A percentile compares a stretch with the other conserved stretches of the same genome.
These are phyloP conservation scores for Teratosphaeria nubilosa DNA, from an alignment of 2,329 filamentous ascomycete genomes.

Conservation along the genomic window DNA sequence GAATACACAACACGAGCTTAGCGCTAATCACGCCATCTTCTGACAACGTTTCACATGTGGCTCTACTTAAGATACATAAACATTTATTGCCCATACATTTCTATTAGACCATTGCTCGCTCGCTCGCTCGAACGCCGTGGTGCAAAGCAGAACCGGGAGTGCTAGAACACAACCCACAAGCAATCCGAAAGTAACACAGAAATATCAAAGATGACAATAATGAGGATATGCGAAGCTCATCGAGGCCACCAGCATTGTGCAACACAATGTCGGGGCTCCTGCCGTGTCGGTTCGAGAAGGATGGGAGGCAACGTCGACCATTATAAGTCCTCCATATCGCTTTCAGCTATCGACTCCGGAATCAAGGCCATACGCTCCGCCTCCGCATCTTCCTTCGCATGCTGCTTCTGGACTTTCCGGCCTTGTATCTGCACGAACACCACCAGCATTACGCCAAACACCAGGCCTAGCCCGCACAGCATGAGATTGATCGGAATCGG, in stretches of 20 bases:
- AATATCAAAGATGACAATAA: not conserved
- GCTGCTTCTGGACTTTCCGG: conserved; percentile 28
- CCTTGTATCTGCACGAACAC: conserved; percentile 46
- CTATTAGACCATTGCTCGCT: not conserved
- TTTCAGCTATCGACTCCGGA: conserved; percentile 21
- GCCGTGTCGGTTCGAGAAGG: not conserved
- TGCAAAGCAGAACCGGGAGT: not conserved
- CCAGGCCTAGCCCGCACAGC: conserved; percentile 50
- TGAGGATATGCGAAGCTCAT: not conserved
- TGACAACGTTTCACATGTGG: not conserved
- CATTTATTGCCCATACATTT: not conserved
- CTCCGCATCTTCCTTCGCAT: conserved; percentile 32
- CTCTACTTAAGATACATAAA: not conserved
- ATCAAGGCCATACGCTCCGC: conserved; percentile 16
- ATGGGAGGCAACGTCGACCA: not conserved
- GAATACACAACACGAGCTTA: not conserved
- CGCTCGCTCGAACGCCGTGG: not conserved
- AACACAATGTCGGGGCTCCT: not conserved
- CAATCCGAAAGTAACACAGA: not conserved
- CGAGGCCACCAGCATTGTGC: not conserved
- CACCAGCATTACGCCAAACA: conserved; percentile 58
- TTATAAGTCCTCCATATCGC: conserved; percentile 8
- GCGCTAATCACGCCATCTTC: not conserved
- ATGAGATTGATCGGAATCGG: conserved; percentile 68
- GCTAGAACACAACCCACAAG: not conserved